These are phyloP conservation scores for Toxicodendron radicans DNA, from an alignment of 345 rosid genomes.

Conservation along the genomic window DNA sequence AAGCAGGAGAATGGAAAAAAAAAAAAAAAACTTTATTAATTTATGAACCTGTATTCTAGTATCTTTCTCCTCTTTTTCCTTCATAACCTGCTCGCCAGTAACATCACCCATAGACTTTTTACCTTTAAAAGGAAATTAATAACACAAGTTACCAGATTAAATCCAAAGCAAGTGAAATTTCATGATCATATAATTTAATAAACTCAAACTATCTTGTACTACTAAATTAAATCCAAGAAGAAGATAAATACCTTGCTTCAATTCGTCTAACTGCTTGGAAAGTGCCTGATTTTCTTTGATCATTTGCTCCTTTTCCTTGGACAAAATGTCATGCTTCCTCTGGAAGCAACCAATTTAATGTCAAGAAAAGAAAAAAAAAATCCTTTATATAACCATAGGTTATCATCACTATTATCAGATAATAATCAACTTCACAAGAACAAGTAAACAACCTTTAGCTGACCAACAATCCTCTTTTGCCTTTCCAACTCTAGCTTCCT, in stretches of 20 bases:
- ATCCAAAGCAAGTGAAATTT: background rate
- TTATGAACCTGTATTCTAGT: conserved; percentile 72
- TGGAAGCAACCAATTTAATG: conserved; percentile 18
- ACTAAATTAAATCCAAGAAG: background rate
- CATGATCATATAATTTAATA: background rate
- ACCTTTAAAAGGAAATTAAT: conserved; percentile 34
- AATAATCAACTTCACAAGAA: conserved; percentile 4
- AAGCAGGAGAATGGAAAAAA: background rate
- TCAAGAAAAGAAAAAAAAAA: background rate
- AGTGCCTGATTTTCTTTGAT: conserved; percentile 71
- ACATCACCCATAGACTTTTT: conserved; percentile 50
- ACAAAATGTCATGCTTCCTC: conserved; percentile 50
- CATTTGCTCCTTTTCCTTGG: conserved; percentile 74
- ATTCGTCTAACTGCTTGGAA: conserved; percentile 77
- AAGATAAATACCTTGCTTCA: conserved; percentile 67
- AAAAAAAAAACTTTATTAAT: background rate
- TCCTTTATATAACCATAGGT: background rate
- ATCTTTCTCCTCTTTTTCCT: conserved; percentile 93
- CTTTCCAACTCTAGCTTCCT: conserved; percentile 55
- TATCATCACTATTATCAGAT: background rate
- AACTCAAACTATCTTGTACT: background rate
- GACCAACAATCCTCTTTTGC: conserved; percentile 46
- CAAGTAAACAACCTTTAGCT: conserved; percentile 44
- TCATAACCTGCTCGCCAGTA: conserved; percentile 65
- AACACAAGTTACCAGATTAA: background rate